Evolutionary conservation across 495 filamentous ascomycete species (phyloP).

Genomic region (Penicillium atrosanguineum): DNA sequence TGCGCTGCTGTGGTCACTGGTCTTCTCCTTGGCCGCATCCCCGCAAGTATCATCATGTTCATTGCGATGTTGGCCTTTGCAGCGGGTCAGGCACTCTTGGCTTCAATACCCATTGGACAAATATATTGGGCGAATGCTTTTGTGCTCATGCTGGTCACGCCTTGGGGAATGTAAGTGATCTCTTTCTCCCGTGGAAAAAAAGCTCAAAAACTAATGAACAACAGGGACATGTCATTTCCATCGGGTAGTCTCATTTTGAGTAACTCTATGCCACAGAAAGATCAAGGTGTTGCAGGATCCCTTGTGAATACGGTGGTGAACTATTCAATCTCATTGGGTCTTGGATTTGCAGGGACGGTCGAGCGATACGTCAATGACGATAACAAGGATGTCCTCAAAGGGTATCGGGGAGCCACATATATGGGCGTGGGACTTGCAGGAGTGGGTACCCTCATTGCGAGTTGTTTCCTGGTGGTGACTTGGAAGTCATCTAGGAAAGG

Average conservation of each 20-base stretch:
- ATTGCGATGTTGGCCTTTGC: conserved; percentile 44
- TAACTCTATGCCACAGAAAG: conserved; percentile 30
- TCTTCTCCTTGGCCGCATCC: conserved; percentile 36
- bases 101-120: conserved; percentile 36
- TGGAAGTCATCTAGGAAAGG: conserved; percentile 6
- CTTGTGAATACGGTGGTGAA: conserved; percentile 65
- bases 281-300: conserved; percentile 54
- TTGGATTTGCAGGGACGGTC: conserved; percentile 65
- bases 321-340: conserved; percentile 63
- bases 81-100: conserved; percentile 33
- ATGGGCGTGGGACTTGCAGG: conserved; percentile 37
- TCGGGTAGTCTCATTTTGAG: conserved; percentile 35
- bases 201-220: conserved; percentile 6
- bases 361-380: conserved; percentile 51
- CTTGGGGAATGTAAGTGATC: conserved; percentile 55
- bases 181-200: conserved; percentile 23
- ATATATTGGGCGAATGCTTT: conserved; percentile 49
- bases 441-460: conserved; percentile 19
- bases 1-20: conserved; percentile 45
- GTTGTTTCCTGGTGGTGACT: conserved; percentile 16
- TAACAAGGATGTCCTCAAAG: conserved; percentile 31
- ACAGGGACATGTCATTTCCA: conserved; percentile 39
- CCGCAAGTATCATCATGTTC: conserved; percentile 48
- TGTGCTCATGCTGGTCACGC: conserved; percentile 43
- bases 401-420: conserved; percentile 40